phyloP scores from a whole-genome alignment of 78 protist species.

The Dictyostelium intermedium region DNA sequence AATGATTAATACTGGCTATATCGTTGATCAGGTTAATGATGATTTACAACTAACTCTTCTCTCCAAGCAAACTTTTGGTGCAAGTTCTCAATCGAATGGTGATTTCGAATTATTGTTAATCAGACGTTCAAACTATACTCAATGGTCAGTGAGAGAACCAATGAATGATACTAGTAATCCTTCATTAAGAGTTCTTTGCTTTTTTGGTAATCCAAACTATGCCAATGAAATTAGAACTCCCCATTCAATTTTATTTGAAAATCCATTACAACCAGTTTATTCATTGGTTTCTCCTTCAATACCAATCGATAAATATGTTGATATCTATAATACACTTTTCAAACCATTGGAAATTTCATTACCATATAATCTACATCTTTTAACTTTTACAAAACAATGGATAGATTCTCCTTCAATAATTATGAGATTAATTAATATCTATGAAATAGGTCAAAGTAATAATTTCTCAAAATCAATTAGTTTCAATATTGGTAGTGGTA shows the following conservation, averaged over 20 bases:
- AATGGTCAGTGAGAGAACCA: slow-evolving; percentile 34
- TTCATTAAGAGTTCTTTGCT: neutral
- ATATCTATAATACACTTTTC: neutral
- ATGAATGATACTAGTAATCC: slow-evolving; percentile 51
- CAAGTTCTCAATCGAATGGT: slow-evolving; percentile 39
- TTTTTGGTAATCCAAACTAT: slow-evolving; percentile 11
- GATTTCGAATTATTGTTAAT: slow-evolving; percentile 30
- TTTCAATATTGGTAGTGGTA: neutral
- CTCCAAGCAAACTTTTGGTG: slow-evolving; percentile 19
- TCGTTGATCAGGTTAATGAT: neutral
- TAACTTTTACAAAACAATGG: slow-evolving; percentile 45
- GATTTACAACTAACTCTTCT: neutral
- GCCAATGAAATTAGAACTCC: slow-evolving; percentile 27
- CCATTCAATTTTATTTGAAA: slow-evolving; percentile 45
- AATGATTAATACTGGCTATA: slow-evolving; percentile 12
- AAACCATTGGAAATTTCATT: slow-evolving; percentile 3
- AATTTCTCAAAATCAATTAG: slow-evolving; percentile 6
- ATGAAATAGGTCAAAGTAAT: slow-evolving; percentile 33
- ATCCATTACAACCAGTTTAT: slow-evolving; percentile 30
- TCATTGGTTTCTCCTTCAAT: neutral
- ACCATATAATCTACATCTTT: slow-evolving; percentile 38
- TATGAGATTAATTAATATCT: slow-evolving; percentile 33
- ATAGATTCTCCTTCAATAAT: neutral
- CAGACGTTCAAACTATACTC: slow-evolving; percentile 42
- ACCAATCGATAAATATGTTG: neutral